Conservation (phyloP, 2,329 filamentous ascomycete species). For the Ophiostoma quercus region DNA sequence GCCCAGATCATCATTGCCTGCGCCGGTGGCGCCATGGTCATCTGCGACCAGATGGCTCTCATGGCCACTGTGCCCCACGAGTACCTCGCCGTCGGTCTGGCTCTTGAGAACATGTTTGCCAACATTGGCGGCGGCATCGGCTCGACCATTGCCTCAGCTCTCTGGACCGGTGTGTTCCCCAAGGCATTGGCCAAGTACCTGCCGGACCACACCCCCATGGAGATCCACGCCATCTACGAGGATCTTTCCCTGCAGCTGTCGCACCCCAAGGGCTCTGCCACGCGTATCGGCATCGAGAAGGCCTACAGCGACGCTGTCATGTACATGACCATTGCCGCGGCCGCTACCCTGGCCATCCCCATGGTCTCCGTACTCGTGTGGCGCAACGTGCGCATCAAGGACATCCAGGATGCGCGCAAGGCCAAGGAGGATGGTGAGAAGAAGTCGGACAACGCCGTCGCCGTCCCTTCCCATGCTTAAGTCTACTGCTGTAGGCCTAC, state of each 20-base stretch:
- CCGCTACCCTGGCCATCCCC: constrained; percentile 20
- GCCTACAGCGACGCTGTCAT: constrained; percentile 51
- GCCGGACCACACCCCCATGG: constrained; percentile 37
- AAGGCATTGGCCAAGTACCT: constrained; percentile 45
- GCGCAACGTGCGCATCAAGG: constrained; percentile 18
- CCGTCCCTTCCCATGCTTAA: background rate
- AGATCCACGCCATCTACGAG: constrained; percentile 47
- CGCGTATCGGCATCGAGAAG: constrained; percentile 49
- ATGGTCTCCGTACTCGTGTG: constrained; percentile 2
- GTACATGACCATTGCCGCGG: constrained; percentile 44
- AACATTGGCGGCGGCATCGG: constrained; percentile 56
- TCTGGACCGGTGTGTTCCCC: constrained; percentile 57
- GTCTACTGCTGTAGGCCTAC: background rate
- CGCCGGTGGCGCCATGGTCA: constrained; percentile 53
- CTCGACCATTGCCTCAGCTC: constrained; percentile 53
- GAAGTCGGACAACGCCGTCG: background rate
- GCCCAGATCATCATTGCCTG: constrained; percentile 51
- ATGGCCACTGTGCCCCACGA: constrained; percentile 54
- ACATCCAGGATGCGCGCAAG: background rate
- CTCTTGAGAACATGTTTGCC: constrained; percentile 40
- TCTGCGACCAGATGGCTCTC: constrained; percentile 54
- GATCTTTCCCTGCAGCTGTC: constrained; percentile 47
- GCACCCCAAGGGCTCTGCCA: constrained; percentile 46
- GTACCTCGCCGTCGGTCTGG: constrained; percentile 21
- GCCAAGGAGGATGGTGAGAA: background rate